Base-by-base conservation (phyloP, 352 stramenopile genomes). In the Pythium coloratum region DNA sequence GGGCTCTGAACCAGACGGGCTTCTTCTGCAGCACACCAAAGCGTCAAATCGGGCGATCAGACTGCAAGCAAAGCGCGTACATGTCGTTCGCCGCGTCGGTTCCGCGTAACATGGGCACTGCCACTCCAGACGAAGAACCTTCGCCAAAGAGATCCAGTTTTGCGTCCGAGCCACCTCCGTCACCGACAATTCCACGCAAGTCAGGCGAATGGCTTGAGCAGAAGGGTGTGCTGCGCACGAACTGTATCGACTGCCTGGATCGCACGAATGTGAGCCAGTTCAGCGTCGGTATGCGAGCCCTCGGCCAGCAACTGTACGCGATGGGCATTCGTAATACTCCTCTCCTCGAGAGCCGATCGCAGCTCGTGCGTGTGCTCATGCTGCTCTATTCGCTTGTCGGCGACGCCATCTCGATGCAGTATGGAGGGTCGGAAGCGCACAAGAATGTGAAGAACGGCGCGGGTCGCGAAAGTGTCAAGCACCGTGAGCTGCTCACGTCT, bases 391-490 rank as follows among this genome's bases (percentile, higher is more conserved):
- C 98, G 24, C 84, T 98, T 38, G 95, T 99, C 61, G 98, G 97
- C 34, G 97, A 99, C 76, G 91, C 96, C 38, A 99, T 99, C 68
- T 98, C 97, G 47, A 93, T 99, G 73, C 98, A 99, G 71, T 99
- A 99, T 73, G 98, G 97, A 53, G 98, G 98, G 0, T 99, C 93
- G 14, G 98, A 99, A 75, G 98, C 98, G 6, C 97, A 99, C 75
- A 99, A 99, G 74, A 99, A 99, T 60, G 96, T 99, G 18, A 95
- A 95, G 57, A 97, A 96, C 50, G 92, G 81, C n/a, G 80, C 80
- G 1, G 77, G 76, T 32, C 80, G 81, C 3, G 86, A 95, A 66
- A 96, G 93, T 59, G 90, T 94, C 18, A 98, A 98, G 78, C 94
- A 98, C 59, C 97, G 97, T 62, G 96, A 99, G 70, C 77, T 99